Base-by-base conservation (phyloP, 495 filamentous ascomycete genomes). In the Podospora australis region DNA sequence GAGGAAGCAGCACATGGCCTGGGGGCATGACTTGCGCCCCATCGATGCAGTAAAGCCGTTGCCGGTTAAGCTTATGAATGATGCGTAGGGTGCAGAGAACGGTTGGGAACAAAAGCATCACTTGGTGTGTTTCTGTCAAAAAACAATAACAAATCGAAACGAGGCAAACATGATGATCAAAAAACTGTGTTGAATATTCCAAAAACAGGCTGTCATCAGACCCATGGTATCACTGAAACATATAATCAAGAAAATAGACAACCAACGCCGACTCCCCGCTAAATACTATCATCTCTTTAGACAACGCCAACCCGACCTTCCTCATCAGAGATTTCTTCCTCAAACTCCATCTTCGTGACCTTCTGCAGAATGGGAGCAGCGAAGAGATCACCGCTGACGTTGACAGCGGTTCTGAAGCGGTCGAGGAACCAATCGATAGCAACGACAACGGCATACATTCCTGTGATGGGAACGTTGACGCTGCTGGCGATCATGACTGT, bases 391-490 rank as follows among this genome's bases (percentile, higher is more conserved):
- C 62, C 62, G 13, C 44, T 51, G 2, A 65, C 62, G 21, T 65
- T 65, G 44, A 55, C 41, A n/a, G 57, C 57, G 4, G 62, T 65
- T 16, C 57, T 38, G 54, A 58, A 60, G 42, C 62, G 57, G 50
- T 63, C 62, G 10, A 65, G 35, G 52, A 65, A 57, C 62, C 59
- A 63, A 30, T 63, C 60, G 34, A 63, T 56, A 32, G 54, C 54
- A n/a, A 60, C 52, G 25, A 62, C 53, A 11, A 61, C 50, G 25
- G 45, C 63, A 36, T 62, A 64, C 60, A 64, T 63, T 40, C 62
- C 62, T 1, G 60, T 61, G 28, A 65, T 44, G 9, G 42, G 43
- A 4, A 66, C 52, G 32, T 63, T 56, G 48, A 66, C 61, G 8
- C 50, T 46, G 23, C 32, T 24, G 19, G 60, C 60, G 43, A 66